A percentile compares a stretch with the other conserved stretches of the same genome.
phyloP scores from a whole-genome alignment of 805 yeast species.

The Brettanomyces naardenensis region DNA sequence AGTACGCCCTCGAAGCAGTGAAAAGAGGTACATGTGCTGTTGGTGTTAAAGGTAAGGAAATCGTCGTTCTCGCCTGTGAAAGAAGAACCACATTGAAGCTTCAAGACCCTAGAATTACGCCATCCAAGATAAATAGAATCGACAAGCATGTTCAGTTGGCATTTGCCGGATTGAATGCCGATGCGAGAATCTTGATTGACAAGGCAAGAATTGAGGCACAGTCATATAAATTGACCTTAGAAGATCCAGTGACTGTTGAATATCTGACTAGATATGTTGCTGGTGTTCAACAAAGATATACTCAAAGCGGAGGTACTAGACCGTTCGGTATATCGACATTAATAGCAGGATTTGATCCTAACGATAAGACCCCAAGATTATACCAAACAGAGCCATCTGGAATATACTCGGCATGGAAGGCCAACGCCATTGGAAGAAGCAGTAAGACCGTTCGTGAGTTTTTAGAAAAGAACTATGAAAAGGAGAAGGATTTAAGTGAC shows the following conservation, averaged over 20 bases:
- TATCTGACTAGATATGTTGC: slow-evolving; percentile 92
- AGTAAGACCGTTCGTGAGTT: slow-evolving; percentile 93
- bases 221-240: slow-evolving; percentile 86
- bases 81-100: slow-evolving; percentile 90
- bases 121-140: slow-evolving; percentile 84
- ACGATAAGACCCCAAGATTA: slow-evolving; percentile 71
- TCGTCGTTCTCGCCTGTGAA: slow-evolving; percentile 94
- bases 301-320: slow-evolving; percentile 97
- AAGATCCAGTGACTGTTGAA: slow-evolving; percentile 87
- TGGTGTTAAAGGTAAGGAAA: slow-evolving; percentile 84
- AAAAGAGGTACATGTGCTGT: slow-evolving; percentile 98
- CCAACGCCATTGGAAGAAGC: slow-evolving; percentile 93
- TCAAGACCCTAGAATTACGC: slow-evolving; percentile 95
- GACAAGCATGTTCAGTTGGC: slow-evolving; percentile 89
- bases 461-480: slow-evolving; percentile 74
- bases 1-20: slow-evolving; percentile 95
- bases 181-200: slow-evolving; percentile 89
- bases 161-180: slow-evolving; percentile 98
- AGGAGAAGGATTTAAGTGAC: slow-evolving; percentile 50
- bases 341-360: slow-evolving; percentile 91
- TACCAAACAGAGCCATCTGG: slow-evolving; percentile 98
- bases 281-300: slow-evolving; percentile 95
- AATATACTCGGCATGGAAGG: slow-evolving; percentile 95
- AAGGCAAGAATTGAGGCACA: slow-evolving; percentile 96
- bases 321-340: slow-evolving; percentile 96